phyloP scores from a whole-genome alignment of 2,329 filamentous ascomycete genomes.

The Sclerotinia spermophila region DNA sequence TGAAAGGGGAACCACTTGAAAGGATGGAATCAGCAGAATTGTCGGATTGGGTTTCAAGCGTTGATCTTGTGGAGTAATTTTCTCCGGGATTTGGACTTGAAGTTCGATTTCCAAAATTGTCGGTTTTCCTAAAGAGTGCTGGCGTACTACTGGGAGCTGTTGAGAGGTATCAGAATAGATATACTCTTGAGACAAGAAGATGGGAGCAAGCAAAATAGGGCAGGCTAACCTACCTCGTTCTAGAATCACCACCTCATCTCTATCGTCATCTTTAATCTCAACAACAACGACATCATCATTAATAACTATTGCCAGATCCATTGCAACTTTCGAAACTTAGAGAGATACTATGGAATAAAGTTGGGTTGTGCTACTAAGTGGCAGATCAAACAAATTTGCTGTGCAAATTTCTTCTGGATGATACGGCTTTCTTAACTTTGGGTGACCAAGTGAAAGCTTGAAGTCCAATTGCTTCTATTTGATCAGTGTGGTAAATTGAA shows the following conservation, averaged over 20 bases:
- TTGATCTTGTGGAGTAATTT: neutral
- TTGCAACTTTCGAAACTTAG: neutral
- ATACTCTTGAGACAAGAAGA: neutral
- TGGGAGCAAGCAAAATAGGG: neutral
- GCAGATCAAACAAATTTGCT: neutral
- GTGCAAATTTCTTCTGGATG: neutral
- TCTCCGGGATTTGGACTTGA: neutral
- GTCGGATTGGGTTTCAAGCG: neutral
- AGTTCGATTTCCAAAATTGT: neutral
- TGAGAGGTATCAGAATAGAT: neutral
- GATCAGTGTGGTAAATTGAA: neutral
- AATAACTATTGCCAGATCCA: slow-evolving; percentile 5
- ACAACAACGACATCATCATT: neutral
- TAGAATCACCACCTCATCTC: slow-evolving; percentile 5
- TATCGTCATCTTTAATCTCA: neutral
- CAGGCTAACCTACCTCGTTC: neutral
- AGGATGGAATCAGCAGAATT: neutral
- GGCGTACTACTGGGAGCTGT: neutral
- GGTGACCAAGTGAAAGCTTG: neutral
- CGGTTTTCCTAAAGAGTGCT: neutral
- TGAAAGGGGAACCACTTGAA: neutral
- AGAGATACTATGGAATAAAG: neutral
- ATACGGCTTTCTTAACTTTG: neutral
- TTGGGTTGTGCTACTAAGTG: neutral
- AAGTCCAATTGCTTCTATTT: neutral